Percentiles rank a stretch among this genome's conserved stretches.
Conservation (phyloP, 1,284 basidiomycete genomes). For the Irpex sp. region DNA sequence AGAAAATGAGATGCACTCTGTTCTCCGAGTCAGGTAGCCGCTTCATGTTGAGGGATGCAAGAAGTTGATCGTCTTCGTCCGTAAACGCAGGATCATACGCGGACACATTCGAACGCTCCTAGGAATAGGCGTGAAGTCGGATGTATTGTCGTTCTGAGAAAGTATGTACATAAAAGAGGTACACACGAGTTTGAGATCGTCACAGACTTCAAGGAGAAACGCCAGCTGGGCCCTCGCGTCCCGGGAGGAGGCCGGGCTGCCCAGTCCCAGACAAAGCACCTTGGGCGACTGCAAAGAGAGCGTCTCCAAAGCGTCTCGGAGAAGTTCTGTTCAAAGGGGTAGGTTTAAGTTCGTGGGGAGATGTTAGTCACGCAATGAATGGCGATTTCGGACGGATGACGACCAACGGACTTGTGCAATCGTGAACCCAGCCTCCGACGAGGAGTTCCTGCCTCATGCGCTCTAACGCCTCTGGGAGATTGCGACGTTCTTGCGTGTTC, state of each 20-base stretch:
- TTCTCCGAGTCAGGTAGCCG: constrained; percentile 40
- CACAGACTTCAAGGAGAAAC: constrained; percentile 54
- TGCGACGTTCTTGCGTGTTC: constrained; percentile 14
- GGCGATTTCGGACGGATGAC: constrained; percentile 5
- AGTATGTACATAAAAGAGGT: constrained; percentile 18
- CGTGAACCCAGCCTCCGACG: constrained; percentile 23
- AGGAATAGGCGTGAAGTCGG: constrained; percentile 18
- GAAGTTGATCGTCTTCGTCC: constrained; percentile 48
- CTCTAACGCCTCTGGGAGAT: constrained; percentile 21
- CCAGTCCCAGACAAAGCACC: constrained; percentile 65
- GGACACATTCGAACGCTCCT: constrained; percentile 48
- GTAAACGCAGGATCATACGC: constrained; percentile 72
- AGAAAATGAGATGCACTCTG: constrained; percentile 39
- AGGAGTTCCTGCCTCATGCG: constrained; percentile 23
- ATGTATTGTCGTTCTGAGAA: constrained; percentile 14
- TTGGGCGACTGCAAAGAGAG: constrained; percentile 19
- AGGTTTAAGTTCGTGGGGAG: constrained; percentile 1
- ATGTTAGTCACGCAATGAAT: constrained; percentile 3
- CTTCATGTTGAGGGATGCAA: constrained; percentile 46
- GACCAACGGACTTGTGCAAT: constrained; percentile 20
- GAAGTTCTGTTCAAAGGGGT: constrained; percentile 26
- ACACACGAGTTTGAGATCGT: constrained; percentile 56
- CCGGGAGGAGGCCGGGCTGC: constrained; percentile 57
- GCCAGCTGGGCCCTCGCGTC: constrained; percentile 66
- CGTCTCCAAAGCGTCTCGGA: constrained; percentile 31